Conservation (phyloP, 208 protist species). For the Trypanosoma congolense region DNA sequence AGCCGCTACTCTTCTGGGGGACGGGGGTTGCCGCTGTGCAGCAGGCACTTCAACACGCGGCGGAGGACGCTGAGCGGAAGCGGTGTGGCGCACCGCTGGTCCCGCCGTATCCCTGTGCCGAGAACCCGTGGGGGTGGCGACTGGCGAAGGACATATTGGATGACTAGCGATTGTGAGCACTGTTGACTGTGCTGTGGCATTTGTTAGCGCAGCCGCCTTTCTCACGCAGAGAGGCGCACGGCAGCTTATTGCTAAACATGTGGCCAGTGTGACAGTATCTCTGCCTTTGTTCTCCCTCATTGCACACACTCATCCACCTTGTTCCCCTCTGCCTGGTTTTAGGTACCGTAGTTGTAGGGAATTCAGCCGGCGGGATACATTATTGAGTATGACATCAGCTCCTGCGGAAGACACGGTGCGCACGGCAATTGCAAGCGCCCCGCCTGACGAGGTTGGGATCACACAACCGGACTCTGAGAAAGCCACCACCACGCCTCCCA, state of each 20-base stretch:
- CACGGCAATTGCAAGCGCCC: too few species aligned
- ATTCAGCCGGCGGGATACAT: too few species aligned
- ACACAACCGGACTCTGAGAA: not conserved
- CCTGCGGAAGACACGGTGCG: too few species aligned
- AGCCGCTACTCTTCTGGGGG: conserved; percentile 84
- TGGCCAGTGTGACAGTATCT: too few species aligned
- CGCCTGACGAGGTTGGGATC: too few species aligned
- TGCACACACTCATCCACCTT: too few species aligned
- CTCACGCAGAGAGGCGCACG: not conserved
- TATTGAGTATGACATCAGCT: too few species aligned
- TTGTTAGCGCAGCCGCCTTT: not conserved
- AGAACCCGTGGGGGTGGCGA: conserved; percentile 84
- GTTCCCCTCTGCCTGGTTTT: too few species aligned
- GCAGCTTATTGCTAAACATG: too few species aligned
- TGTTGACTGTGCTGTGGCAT: conserved; percentile 1
- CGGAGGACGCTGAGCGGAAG: conserved; percentile 60
- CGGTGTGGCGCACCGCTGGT: conserved; percentile 49
- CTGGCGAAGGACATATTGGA: conserved; percentile 75
- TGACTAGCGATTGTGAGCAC: conserved; percentile 21
- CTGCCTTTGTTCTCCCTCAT: too few species aligned
- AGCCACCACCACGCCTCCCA: not conserved
- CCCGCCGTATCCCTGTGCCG: conserved; percentile 76
- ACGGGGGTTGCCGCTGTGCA: conserved; percentile 70
- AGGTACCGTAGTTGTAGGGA: too few species aligned
- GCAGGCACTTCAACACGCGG: conserved; percentile 81